These are phyloP conservation scores for Albatrellus ellisii DNA, from an alignment of 768 basidiomycete species.

Conservation along the genomic window DNA sequence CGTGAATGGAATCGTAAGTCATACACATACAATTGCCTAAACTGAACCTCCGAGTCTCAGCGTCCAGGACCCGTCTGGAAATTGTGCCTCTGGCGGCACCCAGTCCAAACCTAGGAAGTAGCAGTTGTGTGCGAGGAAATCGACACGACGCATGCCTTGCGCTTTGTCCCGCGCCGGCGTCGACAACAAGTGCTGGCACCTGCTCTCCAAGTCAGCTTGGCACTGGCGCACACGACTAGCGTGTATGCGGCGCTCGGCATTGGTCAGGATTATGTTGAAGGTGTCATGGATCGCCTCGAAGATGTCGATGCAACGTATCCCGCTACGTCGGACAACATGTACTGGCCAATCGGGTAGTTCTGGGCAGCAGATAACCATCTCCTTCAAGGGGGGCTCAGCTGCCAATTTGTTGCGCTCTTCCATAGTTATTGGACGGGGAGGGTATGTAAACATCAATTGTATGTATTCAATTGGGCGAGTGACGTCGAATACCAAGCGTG, in stretches of 20 bases:
- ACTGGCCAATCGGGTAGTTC: slow-evolving; percentile 28
- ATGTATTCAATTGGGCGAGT: slow-evolving; percentile 21
- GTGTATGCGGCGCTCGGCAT: slow-evolving; percentile 25
- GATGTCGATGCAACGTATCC: slow-evolving; percentile 43
- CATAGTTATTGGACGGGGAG: slow-evolving; percentile 20
- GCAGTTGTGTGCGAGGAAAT: slow-evolving; percentile 37
- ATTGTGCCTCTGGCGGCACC: slow-evolving; percentile 6
- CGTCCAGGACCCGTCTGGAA: slow-evolving; percentile 12
- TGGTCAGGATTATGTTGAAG: slow-evolving; percentile 31
- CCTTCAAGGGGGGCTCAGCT: slow-evolving; percentile 28
- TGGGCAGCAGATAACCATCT: slow-evolving; percentile 37
- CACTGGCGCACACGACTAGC: slow-evolving; percentile 19
- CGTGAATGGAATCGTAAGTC: no score
- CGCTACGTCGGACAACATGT: slow-evolving; percentile 26
- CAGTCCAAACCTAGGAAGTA: slow-evolving; percentile 36
- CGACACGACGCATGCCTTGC: slow-evolving; percentile 42
- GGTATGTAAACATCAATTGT: slow-evolving; percentile 14
- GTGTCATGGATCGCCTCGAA: slow-evolving; percentile 42
- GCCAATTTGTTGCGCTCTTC: slow-evolving; percentile 30
- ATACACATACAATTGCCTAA: no score
- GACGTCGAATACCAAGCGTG: slow-evolving; percentile 35
- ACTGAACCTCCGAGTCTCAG: no score
- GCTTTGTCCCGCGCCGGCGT: slow-evolving; percentile 18
- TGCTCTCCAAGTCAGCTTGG: slow-evolving; percentile 26
- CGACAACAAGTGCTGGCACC: slow-evolving; percentile 29